phyloP scores from a whole-genome alignment of 257 asterid species.

The Cruciata laevipes region DNA sequence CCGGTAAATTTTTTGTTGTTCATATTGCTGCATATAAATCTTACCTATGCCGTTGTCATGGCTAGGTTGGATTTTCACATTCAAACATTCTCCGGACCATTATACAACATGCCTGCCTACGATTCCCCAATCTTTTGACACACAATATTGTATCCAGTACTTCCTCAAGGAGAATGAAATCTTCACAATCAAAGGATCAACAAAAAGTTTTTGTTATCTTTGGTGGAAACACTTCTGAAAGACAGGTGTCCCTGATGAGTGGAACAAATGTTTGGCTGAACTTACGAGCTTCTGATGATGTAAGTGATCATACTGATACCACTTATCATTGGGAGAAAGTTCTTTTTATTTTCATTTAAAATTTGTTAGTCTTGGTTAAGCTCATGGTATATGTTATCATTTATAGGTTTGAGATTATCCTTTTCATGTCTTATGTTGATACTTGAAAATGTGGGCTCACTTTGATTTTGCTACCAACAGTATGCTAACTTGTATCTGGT shows the following conservation, averaged over 20 bases:
- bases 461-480: background rate
- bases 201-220: slow-evolving; percentile 66
- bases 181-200: slow-evolving; percentile 29
- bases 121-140: slow-evolving; percentile 53
- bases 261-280: slow-evolving; percentile 96
- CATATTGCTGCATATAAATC: background rate
- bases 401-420: background rate
- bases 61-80: slow-evolving; percentile 89
- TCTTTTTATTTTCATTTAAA: background rate
- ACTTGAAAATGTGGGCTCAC: background rate
- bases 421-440: background rate
- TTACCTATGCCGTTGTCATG: slow-evolving; percentile 9
- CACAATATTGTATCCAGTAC: slow-evolving; percentile 41
- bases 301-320: slow-evolving; percentile 29
- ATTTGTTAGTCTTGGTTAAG: background rate
- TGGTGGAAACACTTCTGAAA: slow-evolving; percentile 84
- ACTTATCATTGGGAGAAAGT: background rate
- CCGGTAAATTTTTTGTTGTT: background rate
- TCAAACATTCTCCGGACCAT: slow-evolving; percentile 74
- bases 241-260: slow-evolving; percentile 94
- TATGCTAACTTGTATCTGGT: slow-evolving; percentile 19
- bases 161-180: slow-evolving; percentile 23
- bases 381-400: background rate
- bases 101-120: slow-evolving; percentile 72
- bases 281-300: slow-evolving; percentile 72